Evolutionary conservation across 331 rosid species (phyloP).

Genomic region (Malus hybrid): DNA sequence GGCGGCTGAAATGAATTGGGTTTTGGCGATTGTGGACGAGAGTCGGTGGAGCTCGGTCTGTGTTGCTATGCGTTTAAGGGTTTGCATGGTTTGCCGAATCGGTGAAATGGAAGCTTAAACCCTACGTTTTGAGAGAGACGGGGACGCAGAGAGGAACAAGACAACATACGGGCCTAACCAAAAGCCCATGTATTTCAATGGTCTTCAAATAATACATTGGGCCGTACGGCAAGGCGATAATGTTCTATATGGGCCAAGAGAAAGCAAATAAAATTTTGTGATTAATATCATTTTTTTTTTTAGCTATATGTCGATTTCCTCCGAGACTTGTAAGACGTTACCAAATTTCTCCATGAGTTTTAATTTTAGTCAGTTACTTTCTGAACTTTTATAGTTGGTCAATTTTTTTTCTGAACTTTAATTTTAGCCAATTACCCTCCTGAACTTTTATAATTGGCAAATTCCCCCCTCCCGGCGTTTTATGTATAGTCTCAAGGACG

Average conservation of each 20-base stretch:
- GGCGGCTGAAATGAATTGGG: constrained; percentile 1
- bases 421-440: too few relatives aligned
- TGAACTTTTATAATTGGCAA: too few relatives aligned
- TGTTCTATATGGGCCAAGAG: neutral
- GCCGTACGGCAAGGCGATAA: neutral
- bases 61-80: constrained; percentile 29
- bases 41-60: constrained; percentile 14
- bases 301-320: too few relatives aligned
- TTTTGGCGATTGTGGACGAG: neutral
- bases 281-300: too few relatives aligned
- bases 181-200: neutral
- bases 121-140: neutral
- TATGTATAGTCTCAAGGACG: too few relatives aligned
- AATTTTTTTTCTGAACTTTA: too few relatives aligned
- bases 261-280: neutral
- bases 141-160: neutral
- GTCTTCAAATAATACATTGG: neutral
- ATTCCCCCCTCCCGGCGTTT: too few relatives aligned
- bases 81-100: constrained; percentile 24
- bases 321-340: too few relatives aligned
- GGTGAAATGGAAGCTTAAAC: neutral
- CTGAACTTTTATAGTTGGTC: too few relatives aligned
- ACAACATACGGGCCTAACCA: neutral
- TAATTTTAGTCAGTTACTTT: too few relatives aligned
- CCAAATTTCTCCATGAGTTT: too few relatives aligned